A percentile compares a stretch with the other conserved stretches of the same genome.
phyloP scores from a whole-genome alignment of 176 grass and related monocot genomes.

The Secale cereale region DNA sequence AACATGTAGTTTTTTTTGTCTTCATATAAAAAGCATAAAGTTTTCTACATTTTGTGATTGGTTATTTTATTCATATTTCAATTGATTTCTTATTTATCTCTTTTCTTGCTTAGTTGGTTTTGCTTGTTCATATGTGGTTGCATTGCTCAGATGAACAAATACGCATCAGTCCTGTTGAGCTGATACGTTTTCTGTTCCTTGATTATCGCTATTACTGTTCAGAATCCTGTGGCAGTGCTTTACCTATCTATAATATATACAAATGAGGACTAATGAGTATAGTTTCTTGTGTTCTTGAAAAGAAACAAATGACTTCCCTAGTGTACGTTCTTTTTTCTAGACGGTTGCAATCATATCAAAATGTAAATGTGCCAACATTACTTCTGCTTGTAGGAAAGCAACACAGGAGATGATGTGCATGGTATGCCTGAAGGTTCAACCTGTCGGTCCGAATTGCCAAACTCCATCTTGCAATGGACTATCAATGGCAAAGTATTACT shows the following conservation, averaged over 20 bases:
- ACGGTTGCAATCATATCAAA: conserved; percentile 9
- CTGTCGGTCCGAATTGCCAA: conserved; percentile 78
- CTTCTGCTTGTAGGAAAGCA: conserved; percentile 68
- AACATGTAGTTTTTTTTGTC: not conserved
- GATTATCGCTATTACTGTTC: not conserved
- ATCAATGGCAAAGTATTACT: conserved; percentile 97
- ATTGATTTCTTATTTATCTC: not conserved
- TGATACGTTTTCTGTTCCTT: conserved; percentile 11
- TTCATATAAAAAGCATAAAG: not conserved
- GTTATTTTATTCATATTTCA: not conserved
- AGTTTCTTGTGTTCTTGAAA: not conserved
- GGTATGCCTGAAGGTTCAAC: conserved; percentile 85
- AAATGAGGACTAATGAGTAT: conserved; percentile 2
- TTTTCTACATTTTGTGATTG: not conserved
- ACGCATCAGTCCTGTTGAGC: not conserved
- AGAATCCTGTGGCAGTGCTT: not conserved
- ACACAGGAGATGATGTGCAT: conserved; percentile 99
- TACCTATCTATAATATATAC: conserved; percentile 5
- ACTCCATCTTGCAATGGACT: conserved; percentile 60
- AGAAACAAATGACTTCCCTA: not conserved
- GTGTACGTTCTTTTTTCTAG: conserved; percentile 13
- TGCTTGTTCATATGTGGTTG: not conserved
- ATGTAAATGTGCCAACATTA: conserved; percentile 1
- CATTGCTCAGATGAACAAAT: not conserved
- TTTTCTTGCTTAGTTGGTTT: not conserved